phyloP scores from a whole-genome alignment of 1,139 yeast genomes.

The Suhomyces choctaworum region DNA sequence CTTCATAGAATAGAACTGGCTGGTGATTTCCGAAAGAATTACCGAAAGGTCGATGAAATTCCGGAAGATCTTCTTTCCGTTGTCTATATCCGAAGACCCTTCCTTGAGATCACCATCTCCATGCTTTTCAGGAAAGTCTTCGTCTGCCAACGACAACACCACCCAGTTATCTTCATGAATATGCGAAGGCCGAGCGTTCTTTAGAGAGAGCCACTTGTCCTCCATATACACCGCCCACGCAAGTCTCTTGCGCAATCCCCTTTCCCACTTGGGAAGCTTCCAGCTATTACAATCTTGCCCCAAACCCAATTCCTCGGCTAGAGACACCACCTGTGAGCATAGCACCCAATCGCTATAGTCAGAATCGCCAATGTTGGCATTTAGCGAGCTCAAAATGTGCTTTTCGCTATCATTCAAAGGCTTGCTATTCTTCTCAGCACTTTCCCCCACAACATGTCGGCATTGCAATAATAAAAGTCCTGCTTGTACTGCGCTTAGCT shows the following conservation, averaged over 20 bases:
- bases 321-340: conserved; percentile 81
- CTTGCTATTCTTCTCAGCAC: not conserved
- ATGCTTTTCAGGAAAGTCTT: conserved; percentile 72
- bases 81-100: conserved; percentile 68
- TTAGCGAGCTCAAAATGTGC: conserved; percentile 1
- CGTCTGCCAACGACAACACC: conserved; percentile 61
- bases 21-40: conserved; percentile 71
- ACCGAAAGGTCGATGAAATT: conserved; percentile 67
- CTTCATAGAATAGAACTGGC: conserved; percentile 66
- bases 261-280: conserved; percentile 92
- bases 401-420: conserved; percentile 12
- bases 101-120: conserved; percentile 59
- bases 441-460: conserved; percentile 39
- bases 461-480: conserved; percentile 71
- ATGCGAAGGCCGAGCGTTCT: conserved; percentile 81
- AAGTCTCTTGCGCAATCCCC: conserved; percentile 75
- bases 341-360: conserved; percentile 78
- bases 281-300: conserved; percentile 84
- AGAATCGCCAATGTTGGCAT: conserved; percentile 32
- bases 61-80: conserved; percentile 70
- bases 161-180: conserved; percentile 68
- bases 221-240: conserved; percentile 94
- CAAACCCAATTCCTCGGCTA: conserved; percentile 83
- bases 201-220: conserved; percentile 82
- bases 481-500: conserved; percentile 78